These are phyloP conservation scores for Fusarium sp. DNA, from an alignment of 2,329 filamentous ascomycete genomes.

Conservation along the genomic window DNA sequence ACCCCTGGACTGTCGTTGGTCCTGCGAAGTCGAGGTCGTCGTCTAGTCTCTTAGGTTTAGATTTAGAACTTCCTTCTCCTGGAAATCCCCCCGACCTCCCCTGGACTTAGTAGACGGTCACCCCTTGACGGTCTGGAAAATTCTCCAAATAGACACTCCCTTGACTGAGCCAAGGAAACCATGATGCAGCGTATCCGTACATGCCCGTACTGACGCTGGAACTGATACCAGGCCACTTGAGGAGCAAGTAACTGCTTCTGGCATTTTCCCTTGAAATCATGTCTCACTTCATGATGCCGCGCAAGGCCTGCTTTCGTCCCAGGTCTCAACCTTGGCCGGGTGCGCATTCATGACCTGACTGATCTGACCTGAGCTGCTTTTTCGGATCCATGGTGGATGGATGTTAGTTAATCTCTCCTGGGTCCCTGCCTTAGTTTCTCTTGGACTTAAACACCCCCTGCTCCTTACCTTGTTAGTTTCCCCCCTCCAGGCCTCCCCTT, in stretches of 20 bases:
- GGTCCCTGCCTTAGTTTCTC: slow-evolving; percentile 12
- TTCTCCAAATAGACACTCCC: slow-evolving; percentile 10
- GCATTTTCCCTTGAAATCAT: slow-evolving; percentile 14
- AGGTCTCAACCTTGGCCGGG: slow-evolving; percentile 16
- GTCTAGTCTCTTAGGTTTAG: background rate
- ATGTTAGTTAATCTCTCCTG: slow-evolving; percentile 31
- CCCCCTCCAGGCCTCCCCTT: slow-evolving; percentile 20
- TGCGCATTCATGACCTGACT: slow-evolving; percentile 17
- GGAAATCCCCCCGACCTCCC: slow-evolving; percentile 21
- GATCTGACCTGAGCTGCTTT: slow-evolving; percentile 5
- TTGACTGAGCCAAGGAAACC: slow-evolving; percentile 8
- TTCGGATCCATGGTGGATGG: slow-evolving; percentile 15
- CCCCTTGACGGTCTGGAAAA: slow-evolving; percentile 13
- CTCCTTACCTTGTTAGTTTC: slow-evolving; percentile 22
- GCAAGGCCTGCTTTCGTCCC: slow-evolving; percentile 31
- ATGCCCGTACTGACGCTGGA: slow-evolving; percentile 18
- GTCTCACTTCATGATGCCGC: slow-evolving; percentile 23
- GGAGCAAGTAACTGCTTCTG: slow-evolving; percentile 25
- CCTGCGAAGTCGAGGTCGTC: background rate
- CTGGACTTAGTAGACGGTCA: slow-evolving; percentile 8
- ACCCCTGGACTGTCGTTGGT: slow-evolving; percentile 29
- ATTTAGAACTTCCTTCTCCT: slow-evolving; percentile 6
- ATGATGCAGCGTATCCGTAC: slow-evolving; percentile 5
- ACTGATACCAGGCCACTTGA: slow-evolving; percentile 21
- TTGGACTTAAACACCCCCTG: slow-evolving; percentile 18